phyloP scores from a whole-genome alignment of 2,329 filamentous ascomycete genomes.

The Nemania sp. region DNA sequence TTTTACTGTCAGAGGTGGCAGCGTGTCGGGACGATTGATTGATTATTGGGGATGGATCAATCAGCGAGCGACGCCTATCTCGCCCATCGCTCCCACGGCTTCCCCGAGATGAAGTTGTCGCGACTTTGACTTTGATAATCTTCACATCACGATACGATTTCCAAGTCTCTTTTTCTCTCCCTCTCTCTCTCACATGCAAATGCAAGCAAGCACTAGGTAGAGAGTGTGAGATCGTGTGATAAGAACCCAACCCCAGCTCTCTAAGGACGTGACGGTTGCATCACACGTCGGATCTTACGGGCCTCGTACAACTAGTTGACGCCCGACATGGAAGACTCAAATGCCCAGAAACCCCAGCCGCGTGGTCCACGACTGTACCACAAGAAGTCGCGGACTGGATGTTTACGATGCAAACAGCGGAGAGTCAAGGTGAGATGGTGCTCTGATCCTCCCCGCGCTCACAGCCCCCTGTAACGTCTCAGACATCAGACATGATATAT shows the following conservation, averaged over 20 bases:
- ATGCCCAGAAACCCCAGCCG: conserved; percentile 41
- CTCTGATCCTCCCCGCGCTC: conserved; percentile 13
- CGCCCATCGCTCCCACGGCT: neutral
- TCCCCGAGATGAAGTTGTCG: conserved; percentile 16
- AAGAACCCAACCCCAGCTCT: neutral
- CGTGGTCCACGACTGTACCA: conserved; percentile 52
- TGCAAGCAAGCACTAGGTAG: neutral
- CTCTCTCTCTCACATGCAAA: neutral
- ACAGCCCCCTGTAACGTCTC: neutral
- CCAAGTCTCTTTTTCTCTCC: neutral
- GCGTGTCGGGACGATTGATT: neutral
- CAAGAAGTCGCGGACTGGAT: conserved; percentile 51
- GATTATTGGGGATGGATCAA: conserved; percentile 22
- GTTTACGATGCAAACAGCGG: conserved; percentile 49
- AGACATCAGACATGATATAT: conserved; percentile 2
- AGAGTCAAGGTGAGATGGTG: conserved; percentile 48
- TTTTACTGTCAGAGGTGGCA: neutral
- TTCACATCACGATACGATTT: conserved; percentile 1
- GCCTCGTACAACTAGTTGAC: conserved; percentile 32
- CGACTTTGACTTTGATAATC: neutral
- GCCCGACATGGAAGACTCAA: conserved; percentile 38
- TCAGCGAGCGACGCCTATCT: conserved; percentile 14
- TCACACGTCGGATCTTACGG: conserved; percentile 30
- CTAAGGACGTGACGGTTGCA: conserved; percentile 28
- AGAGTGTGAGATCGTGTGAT: neutral